These are phyloP conservation scores for Hypoxylon trugodes DNA, from an alignment of 495 filamentous ascomycete genomes.

Conservation along the genomic window DNA sequence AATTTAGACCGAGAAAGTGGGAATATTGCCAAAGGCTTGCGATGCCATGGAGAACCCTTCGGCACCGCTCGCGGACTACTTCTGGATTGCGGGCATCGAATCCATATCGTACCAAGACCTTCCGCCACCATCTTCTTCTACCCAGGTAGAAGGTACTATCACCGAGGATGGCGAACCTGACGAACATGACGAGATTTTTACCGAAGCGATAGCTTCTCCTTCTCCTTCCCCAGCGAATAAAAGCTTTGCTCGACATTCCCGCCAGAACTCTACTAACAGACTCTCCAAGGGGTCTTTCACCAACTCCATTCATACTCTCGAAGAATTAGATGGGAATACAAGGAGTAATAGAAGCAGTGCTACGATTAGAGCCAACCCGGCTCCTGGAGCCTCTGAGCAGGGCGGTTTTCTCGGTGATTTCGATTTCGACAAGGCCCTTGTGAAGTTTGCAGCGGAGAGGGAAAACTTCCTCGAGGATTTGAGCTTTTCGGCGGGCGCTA, in stretches of 20 bases:
- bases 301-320: slow-evolving; percentile 71
- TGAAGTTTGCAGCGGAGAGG: slow-evolving; percentile 93
- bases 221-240: slow-evolving; percentile 53
- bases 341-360: slow-evolving; percentile 88
- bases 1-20: slow-evolving; percentile 21
- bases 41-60: slow-evolving; percentile 68
- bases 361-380: slow-evolving; percentile 71
- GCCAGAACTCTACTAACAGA: slow-evolving; percentile 71
- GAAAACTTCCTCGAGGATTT: slow-evolving; percentile 94
- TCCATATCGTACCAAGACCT: slow-evolving; percentile 69
- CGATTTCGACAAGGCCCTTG: slow-evolving; percentile 90
- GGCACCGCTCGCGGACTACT: slow-evolving; percentile 93
- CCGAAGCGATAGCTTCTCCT: slow-evolving; percentile 48
- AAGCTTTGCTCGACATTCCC: slow-evolving; percentile 65
- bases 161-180: slow-evolving; percentile 80
- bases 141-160: slow-evolving; percentile 75
- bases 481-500: slow-evolving; percentile 85
- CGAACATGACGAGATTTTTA: slow-evolving; percentile 55
- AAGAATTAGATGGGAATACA: slow-evolving; percentile 67
- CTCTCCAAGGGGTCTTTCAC: slow-evolving; percentile 68
- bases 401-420: slow-evolving; percentile 62
- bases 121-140: slow-evolving; percentile 38
- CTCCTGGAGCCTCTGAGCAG: slow-evolving; percentile 44
- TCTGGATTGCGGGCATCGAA: slow-evolving; percentile 97
- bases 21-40: slow-evolving; percentile 42